A percentile compares a stretch with the other conserved stretches of the same genome.
Conservation (phyloP, 345 rosid species). For the Hypericum perforatum region DNA sequence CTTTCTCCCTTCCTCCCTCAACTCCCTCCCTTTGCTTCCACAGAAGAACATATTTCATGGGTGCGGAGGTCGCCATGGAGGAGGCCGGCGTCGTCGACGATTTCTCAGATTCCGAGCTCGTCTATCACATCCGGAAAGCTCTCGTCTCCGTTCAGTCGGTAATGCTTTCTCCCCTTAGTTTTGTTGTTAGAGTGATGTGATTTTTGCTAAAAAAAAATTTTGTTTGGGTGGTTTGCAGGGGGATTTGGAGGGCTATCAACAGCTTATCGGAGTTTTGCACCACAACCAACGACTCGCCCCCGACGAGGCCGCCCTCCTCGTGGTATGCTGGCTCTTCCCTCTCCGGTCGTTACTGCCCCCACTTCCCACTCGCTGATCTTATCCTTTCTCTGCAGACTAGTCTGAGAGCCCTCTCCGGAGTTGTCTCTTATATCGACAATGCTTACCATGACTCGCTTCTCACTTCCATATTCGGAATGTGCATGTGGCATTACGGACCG, state of each 20-base stretch:
- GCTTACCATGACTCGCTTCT: constrained; percentile 53
- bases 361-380: not conserved
- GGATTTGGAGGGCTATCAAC: constrained; percentile 22
- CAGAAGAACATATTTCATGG: no score
- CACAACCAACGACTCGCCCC: constrained; percentile 27
- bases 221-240: not conserved
- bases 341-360: not conserved
- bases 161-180: constrained; percentile 4
- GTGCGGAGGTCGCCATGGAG: no score
- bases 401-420: constrained; percentile 56
- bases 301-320: constrained; percentile 63
- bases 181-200: not conserved
- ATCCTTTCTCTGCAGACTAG: constrained; percentile 34
- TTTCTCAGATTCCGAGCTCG: constrained; percentile 38
- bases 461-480: constrained; percentile 59
- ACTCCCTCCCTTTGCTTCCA: no score
- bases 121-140: constrained; percentile 41
- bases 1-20: no score
- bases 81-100: not conserved
- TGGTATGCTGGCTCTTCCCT: constrained; percentile 50
- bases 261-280: constrained; percentile 57
- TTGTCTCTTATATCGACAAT: constrained; percentile 56
- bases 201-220: not conserved
- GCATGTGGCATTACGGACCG: constrained; percentile 58
- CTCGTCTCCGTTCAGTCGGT: constrained; percentile 33